Conservation (phyloP, 768 basidiomycete genomes). For the Lactarius sanguifluus region DNA sequence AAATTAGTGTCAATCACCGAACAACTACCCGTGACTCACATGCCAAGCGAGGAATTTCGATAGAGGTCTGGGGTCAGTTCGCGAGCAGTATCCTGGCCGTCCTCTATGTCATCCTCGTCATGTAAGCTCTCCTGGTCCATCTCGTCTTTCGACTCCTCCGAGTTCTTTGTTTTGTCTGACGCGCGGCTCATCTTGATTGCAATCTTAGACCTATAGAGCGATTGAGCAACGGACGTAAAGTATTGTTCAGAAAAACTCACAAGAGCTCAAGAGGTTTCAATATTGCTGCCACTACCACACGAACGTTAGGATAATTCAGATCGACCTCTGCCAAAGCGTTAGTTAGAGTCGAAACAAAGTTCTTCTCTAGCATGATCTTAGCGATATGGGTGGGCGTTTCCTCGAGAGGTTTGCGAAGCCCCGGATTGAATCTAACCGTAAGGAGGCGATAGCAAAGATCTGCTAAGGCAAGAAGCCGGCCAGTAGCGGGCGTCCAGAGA, state of each 20-base stretch:
- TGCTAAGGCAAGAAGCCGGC: slow-evolving; percentile 79
- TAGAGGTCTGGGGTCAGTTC: slow-evolving; percentile 93
- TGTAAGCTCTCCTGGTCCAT: slow-evolving; percentile 50
- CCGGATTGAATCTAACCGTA: slow-evolving; percentile 66
- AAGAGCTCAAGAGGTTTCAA: slow-evolving; percentile 86
- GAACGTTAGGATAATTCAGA: slow-evolving; percentile 91
- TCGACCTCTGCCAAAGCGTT: slow-evolving; percentile 89
- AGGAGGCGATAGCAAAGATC: slow-evolving; percentile 89
- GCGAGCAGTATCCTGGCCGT: slow-evolving; percentile 58
- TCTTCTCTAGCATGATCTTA: slow-evolving; percentile 98
- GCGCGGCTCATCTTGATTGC: slow-evolving; percentile 97
- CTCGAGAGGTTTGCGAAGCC: slow-evolving; percentile 51
- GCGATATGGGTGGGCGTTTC: slow-evolving; percentile 91
- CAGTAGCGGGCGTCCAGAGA: slow-evolving; percentile 73
- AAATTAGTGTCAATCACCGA: slow-evolving; percentile 11
- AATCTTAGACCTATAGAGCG: slow-evolving; percentile 70
- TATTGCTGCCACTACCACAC: slow-evolving; percentile 81
- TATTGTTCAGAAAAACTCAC: slow-evolving; percentile 47
- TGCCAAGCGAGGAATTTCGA: slow-evolving; percentile 93
- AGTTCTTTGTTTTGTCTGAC: slow-evolving; percentile 60
- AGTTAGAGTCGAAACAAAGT: slow-evolving; percentile 87
- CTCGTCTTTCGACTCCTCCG: slow-evolving; percentile 46
- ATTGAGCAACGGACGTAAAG: not conserved
- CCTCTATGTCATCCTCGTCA: slow-evolving; percentile 55
- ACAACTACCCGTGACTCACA: slow-evolving; percentile 50